Evolutionary conservation across 805 yeast species (phyloP).

Genomic region (Candida chilensis): DNA sequence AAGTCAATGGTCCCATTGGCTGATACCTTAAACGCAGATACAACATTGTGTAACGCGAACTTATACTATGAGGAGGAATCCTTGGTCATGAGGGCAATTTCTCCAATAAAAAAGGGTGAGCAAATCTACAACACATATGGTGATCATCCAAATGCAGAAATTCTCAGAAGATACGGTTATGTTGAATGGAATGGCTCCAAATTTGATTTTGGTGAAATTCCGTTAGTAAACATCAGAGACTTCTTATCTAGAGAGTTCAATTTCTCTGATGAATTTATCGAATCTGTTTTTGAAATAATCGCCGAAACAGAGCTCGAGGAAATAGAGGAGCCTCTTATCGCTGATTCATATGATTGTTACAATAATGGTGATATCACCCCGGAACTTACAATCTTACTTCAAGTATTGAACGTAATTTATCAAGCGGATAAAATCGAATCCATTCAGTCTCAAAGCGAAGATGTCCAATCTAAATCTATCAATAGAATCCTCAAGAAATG

Average conservation of each 20-base stretch:
- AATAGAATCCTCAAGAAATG: constrained; percentile 50
- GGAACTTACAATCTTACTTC: constrained; percentile 48
- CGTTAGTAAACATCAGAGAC: constrained; percentile 28
- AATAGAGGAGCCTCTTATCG: constrained; percentile 29
- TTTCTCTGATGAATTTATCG: constrained; percentile 16
- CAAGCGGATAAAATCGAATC: constrained; percentile 17
- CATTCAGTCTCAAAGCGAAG: constrained; percentile 5
- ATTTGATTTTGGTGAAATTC: constrained; percentile 75
- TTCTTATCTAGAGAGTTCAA: constrained; percentile 19
- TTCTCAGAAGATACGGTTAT: constrained; percentile 85
- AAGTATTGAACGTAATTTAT: constrained; percentile 28
- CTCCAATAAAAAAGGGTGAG: constrained; percentile 48
- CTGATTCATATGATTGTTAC: constrained; percentile 59
- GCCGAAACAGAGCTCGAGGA: constrained; percentile 19
- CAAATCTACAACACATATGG: constrained; percentile 89
- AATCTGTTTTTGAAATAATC: constrained; percentile 19
- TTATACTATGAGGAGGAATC: constrained; percentile 38
- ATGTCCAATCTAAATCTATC: constrained; percentile 15
- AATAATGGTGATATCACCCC: constrained; percentile 45
- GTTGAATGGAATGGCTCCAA: constrained; percentile 68
- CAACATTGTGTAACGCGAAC: constrained; percentile 67
- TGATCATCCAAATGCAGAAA: constrained; percentile 84
- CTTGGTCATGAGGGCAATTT: constrained; percentile 66
- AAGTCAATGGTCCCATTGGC: constrained; percentile 94
- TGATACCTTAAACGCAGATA: constrained; percentile 83